phyloP scores from a whole-genome alignment of 768 basidiomycete species.

The Rhizopogon salebrosus region DNA sequence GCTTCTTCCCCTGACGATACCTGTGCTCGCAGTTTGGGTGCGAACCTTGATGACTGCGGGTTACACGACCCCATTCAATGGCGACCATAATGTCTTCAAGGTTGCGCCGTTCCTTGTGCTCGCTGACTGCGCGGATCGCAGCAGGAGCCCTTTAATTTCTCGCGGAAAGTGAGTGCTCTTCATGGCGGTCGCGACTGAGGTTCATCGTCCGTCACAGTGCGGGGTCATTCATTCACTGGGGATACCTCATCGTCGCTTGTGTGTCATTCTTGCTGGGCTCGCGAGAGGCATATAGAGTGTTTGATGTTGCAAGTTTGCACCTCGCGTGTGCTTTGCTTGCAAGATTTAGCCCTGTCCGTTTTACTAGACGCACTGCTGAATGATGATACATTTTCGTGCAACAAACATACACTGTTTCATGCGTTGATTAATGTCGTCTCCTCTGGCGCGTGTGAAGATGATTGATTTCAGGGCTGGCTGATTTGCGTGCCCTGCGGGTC shows the following conservation, averaged over 20 bases:
- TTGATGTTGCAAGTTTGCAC: constrained; percentile 50
- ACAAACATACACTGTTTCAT: background rate
- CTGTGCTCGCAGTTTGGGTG: constrained; percentile 85
- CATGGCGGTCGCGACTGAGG: background rate
- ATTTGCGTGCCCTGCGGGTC: too few species aligned
- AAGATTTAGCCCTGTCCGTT: background rate
- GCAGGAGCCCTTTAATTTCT: constrained; percentile 33
- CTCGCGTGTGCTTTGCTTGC: constrained; percentile 2
- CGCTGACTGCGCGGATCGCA: constrained; percentile 56
- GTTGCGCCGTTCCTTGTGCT: constrained; percentile 61
- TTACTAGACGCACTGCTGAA: background rate
- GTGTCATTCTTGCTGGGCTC: constrained; percentile 65
- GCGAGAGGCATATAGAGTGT: constrained; percentile 59
- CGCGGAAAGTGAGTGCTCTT: constrained; percentile 31
- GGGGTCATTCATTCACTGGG: constrained; percentile 41
- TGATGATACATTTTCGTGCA: background rate
- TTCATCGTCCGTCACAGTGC: constrained; percentile 13
- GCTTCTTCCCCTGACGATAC: constrained; percentile 71
- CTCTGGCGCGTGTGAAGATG: background rate
- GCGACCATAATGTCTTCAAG: constrained; percentile 70
- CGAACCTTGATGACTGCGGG: constrained; percentile 80
- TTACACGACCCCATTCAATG: constrained; percentile 71
- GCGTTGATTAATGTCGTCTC: background rate
- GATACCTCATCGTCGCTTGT: constrained; percentile 42
- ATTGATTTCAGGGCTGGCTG: background rate